Base-by-base conservation (phyloP, 176 grass and related monocot genomes). In the Oryza longistaminata region DNA sequence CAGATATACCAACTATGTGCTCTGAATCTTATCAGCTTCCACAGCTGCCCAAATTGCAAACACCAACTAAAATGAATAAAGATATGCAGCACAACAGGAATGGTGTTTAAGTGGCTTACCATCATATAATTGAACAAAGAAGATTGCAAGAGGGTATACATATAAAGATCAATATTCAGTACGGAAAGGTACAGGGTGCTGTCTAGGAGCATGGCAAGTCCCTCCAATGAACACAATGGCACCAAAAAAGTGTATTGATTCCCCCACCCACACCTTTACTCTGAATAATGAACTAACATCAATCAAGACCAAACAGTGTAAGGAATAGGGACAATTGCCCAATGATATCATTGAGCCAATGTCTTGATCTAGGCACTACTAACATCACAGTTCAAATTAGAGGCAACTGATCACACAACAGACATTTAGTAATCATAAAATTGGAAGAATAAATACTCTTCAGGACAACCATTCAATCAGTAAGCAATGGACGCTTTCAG, bases 391-490 rank as follows among this genome's bases (percentile, higher is more conserved):
- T 55, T 52, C 19, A 6, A 74, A 84, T 52, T 53, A 10, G 13
- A 55, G 40, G 48, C 71, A 80, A 82, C 29, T n/a, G 34, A 62
- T 73, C 9, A 68, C 37, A 49, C 27, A 25, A 85, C 39, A 9
- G 64, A 80, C 4, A 62, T 62, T 62, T 13, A 62, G 58, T 50
- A 16, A 61, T 45, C 64, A 33, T 62, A n/a, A 65, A 64, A 45
- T 29, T 43, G 11, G 42, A 80, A 24, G 37, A 68, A 76, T 17
- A 64, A 61, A 70, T 75, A 65, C 35, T 68, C 45, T 89, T 80
- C 62, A 39, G 74, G 39, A 61, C 74, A 89, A 61, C 22, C 82
- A 85, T 48, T 75, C 49, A 75, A 69, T 44, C 11, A 33, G 25
- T 64, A 26, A 61, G 67, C 33, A 24, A 70, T 64, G 52, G 21